These are phyloP conservation scores for Stachybotrys chlorohalonatus DNA, from an alignment of 2,329 filamentous ascomycete species.

Conservation along the genomic window DNA sequence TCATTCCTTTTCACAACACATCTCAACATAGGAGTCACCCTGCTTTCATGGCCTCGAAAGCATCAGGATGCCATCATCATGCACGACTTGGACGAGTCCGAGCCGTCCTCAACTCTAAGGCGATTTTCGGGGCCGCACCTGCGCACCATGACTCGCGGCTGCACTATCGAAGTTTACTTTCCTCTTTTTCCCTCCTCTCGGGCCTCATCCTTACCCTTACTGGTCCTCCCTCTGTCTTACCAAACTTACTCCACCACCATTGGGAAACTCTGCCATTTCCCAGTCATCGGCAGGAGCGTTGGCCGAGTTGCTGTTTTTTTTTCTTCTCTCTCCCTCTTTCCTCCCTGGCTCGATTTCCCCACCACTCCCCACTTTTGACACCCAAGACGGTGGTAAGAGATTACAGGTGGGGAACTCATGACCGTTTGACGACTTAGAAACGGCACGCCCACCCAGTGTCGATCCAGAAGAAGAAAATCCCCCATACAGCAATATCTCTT, in stretches of 20 bases:
- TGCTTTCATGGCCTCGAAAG: background rate
- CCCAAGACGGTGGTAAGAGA: background rate
- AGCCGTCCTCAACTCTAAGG: background rate
- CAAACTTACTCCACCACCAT: background rate
- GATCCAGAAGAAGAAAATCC: background rate
- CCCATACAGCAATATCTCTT: background rate
- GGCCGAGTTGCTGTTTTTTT: background rate
- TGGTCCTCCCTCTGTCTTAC: background rate
- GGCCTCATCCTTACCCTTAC: background rate
- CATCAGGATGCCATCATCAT: background rate
- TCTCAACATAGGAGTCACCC: conserved; percentile 14
- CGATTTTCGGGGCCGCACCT: too few relatives aligned
- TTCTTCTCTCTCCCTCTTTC: background rate
- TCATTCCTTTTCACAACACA: conserved; percentile 12
- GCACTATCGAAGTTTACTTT: too few relatives aligned
- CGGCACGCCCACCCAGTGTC: background rate
- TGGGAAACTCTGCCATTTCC: too few relatives aligned
- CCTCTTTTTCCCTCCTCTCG: background rate
- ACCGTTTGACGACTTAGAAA: background rate
- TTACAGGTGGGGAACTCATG: background rate
- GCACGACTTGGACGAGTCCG: background rate
- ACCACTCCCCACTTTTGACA: background rate
- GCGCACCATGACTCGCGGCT: too few relatives aligned
- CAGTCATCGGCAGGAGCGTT: too few relatives aligned
- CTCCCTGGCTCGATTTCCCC: background rate